A percentile compares a stretch with the other conserved stretches of the same genome.
phyloP scores from a whole-genome alignment of 768 basidiomycete genomes.

The Aureoboletus auriporus region DNA sequence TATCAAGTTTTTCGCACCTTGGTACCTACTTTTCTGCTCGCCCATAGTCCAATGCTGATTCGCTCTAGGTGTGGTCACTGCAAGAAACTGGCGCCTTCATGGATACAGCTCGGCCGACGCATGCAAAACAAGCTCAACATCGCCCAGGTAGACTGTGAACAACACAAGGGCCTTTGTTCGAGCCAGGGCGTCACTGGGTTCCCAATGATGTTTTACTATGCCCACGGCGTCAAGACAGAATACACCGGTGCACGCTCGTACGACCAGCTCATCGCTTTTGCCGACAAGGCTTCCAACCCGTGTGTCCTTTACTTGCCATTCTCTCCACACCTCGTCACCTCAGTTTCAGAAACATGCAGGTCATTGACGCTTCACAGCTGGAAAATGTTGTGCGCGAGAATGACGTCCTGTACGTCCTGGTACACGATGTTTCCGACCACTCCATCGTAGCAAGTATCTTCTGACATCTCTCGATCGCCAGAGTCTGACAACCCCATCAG shows the following conservation, averaged over 20 bases:
- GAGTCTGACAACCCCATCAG: conserved; percentile 27
- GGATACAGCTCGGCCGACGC: conserved; percentile 66
- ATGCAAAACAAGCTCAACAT: conserved; percentile 73
- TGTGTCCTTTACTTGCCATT: conserved; percentile 35
- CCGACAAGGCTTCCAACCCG: conserved; percentile 70
- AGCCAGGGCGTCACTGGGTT: conserved; percentile 70
- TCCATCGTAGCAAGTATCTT: conserved; percentile 29
- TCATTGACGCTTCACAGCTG: conserved; percentile 9
- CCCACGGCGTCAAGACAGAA: conserved; percentile 58
- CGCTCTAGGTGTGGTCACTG: conserved; percentile 82
- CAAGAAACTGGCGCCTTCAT: conserved; percentile 85
- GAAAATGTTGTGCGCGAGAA: conserved; percentile 11
- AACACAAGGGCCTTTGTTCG: conserved; percentile 61
- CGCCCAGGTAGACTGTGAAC: conserved; percentile 89
- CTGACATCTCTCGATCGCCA: neutral
- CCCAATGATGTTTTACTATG: conserved; percentile 76
- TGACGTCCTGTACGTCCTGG: conserved; percentile 42
- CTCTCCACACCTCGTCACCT: neutral
- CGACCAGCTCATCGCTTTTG: conserved; percentile 67
- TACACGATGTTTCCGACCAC: conserved; percentile 37
- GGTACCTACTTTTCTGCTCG: conserved; percentile 39
- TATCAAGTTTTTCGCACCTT: conserved; percentile 88
- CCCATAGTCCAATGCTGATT: neutral
- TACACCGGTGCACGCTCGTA: conserved; percentile 73
- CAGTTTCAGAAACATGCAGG: conserved; percentile 16